These are phyloP conservation scores for Phytopythium mirpurense DNA, from an alignment of 352 stramenopile species.

Conservation along the genomic window DNA sequence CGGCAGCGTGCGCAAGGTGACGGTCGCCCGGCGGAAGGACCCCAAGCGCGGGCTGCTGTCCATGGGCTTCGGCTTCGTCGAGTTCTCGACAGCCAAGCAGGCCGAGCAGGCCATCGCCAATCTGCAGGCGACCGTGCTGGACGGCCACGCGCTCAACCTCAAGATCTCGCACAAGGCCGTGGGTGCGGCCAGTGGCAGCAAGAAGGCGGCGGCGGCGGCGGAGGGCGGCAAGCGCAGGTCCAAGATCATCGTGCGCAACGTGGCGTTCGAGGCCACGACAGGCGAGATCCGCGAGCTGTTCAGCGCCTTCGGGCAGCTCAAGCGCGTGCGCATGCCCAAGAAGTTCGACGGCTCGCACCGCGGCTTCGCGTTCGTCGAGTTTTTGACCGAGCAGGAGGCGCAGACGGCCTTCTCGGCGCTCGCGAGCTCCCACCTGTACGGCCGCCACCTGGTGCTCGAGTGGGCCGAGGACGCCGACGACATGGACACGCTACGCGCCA, in stretches of 20 bases:
- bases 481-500: conserved; percentile 80
- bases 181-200: conserved; percentile 7
- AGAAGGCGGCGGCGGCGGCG: conserved; percentile 16
- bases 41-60: conserved; percentile 85
- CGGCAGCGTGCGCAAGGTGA: conserved; percentile 80
- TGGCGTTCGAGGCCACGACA: conserved; percentile 97
- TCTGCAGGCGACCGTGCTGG: conserved; percentile 85
- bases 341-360: conserved; percentile 98
- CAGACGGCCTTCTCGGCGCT: conserved; percentile 90
- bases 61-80: conserved; percentile 99
- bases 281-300: conserved; percentile 98
- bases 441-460: conserved; percentile 97
- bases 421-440: conserved; percentile 97
- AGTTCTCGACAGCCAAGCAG: conserved; percentile 89
- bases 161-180: conserved; percentile 92
- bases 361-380: conserved; percentile 99
- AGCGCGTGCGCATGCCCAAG: conserved; percentile 97
- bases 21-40: conserved; percentile 80
- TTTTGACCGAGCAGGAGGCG: conserved; percentile 95
- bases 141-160: conserved; percentile 94
- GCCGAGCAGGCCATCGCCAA: conserved; percentile 80
- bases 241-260: conserved; percentile 98
- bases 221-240: conserved; percentile 49
- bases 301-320: conserved; percentile 95
- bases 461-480: conserved; percentile 91